These are phyloP conservation scores for Drechslerella coelobrocha DNA, from an alignment of 2,329 filamentous ascomycete genomes.

Conservation along the genomic window DNA sequence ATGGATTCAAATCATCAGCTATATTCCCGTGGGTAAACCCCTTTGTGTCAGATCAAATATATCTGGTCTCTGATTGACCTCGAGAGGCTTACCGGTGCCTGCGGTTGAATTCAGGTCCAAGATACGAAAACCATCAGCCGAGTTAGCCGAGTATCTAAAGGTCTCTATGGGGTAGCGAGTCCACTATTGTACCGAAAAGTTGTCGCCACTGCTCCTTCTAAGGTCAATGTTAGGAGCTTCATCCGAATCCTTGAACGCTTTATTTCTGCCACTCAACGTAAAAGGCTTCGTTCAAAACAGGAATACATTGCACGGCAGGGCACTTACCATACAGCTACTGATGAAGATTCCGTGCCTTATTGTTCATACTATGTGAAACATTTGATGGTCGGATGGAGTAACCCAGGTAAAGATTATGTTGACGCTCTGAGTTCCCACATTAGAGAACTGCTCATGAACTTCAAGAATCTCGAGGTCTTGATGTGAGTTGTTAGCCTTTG, in stretches of 20 bases:
- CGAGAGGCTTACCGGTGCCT: neutral
- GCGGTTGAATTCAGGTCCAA: neutral
- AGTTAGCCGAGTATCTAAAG: slow-evolving; percentile 31
- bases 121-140: slow-evolving; percentile 21
- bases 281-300: neutral
- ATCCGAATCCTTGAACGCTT: slow-evolving; percentile 5
- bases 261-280: slow-evolving; percentile 18
- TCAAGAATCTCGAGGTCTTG: slow-evolving; percentile 14
- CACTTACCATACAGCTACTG: neutral
- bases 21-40: slow-evolving; percentile 12
- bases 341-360: slow-evolving; percentile 14
- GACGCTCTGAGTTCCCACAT: slow-evolving; percentile 6
- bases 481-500: slow-evolving; percentile 11
- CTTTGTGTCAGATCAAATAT: neutral
- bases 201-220: slow-evolving; percentile 20
- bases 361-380: slow-evolving; percentile 29
- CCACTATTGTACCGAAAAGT: slow-evolving; percentile 30
- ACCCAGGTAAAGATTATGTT: slow-evolving; percentile 11
- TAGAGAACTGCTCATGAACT: slow-evolving; percentile 12
- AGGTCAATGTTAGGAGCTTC: slow-evolving; percentile 16
- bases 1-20: slow-evolving; percentile 35
- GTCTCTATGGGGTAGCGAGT: slow-evolving; percentile 19
- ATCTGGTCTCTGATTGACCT: neutral
- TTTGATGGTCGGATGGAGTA: slow-evolving; percentile 31
- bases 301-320: neutral